Percentiles rank a stretch among this genome's conserved stretches.
phyloP scores from a whole-genome alignment of 1,284 basidiomycete species.

The Sphagnurus paluster region DNA sequence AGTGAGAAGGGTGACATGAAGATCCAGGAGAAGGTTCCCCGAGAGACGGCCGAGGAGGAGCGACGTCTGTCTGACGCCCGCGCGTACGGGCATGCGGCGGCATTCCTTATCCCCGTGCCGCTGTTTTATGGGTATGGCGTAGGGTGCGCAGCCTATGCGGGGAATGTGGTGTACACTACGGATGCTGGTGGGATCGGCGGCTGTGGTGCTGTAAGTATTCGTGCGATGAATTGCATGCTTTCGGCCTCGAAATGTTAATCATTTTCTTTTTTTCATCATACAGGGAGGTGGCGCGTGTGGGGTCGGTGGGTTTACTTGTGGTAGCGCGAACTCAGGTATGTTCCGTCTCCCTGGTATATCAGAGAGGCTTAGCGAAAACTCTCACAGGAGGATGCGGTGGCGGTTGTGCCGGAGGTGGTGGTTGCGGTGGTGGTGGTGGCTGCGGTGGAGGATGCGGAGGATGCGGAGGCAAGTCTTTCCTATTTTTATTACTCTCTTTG shows the following conservation, averaged over 20 bases:
- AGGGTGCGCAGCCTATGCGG: slow-evolving; percentile 4
- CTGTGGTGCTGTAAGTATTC: slow-evolving; percentile 2
- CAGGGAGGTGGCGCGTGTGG: slow-evolving; percentile 5
- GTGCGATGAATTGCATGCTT: neutral
- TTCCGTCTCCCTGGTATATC: neutral
- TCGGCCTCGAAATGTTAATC: neutral
- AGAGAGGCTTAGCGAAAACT: neutral
- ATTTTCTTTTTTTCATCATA: neutral
- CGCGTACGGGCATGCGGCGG: slow-evolving; percentile 1
- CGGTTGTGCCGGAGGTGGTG: slow-evolving; percentile 2
- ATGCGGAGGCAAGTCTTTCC: too few species aligned
- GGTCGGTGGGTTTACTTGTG: neutral
- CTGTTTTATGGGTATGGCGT: slow-evolving; percentile 2
- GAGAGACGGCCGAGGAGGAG: neutral
- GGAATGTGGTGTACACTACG: slow-evolving; percentile 1
- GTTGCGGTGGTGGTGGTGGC: slow-evolving; percentile 6
- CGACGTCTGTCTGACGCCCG: neutral
- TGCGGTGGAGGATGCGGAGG: slow-evolving; percentile 5
- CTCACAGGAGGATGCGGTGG: neutral
- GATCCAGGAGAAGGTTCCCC: too few species aligned
- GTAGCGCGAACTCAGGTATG: neutral
- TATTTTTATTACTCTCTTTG: too few species aligned
- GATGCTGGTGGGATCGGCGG: neutral
- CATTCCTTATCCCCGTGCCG: slow-evolving; percentile 13
- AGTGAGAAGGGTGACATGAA: neutral